phyloP scores from a whole-genome alignment of 2,329 filamentous ascomycete genomes.

The Verticillium isaacii region DNA sequence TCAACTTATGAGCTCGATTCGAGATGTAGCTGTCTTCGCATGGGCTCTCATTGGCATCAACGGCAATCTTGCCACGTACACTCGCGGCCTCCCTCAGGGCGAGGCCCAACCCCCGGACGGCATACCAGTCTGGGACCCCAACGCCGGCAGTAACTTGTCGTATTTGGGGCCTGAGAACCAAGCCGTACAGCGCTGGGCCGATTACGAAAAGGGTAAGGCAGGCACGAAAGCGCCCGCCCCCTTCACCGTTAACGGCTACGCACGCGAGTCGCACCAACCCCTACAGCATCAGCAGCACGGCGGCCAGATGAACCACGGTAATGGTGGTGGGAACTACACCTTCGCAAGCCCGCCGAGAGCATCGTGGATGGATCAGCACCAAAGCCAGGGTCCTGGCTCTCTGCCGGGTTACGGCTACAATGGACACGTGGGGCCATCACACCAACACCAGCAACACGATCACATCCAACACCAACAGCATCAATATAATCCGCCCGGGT shows the following conservation, averaged over 20 bases:
- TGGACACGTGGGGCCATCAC: neutral
- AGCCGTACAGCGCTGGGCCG: conserved; percentile 20
- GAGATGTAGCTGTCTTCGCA: conserved; percentile 82
- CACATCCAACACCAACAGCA: neutral
- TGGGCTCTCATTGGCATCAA: conserved; percentile 82
- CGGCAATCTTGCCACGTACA: conserved; percentile 62
- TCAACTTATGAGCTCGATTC: conserved; percentile 73
- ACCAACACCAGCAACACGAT: neutral
- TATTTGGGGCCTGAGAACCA: conserved; percentile 32
- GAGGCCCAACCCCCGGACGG: conserved; percentile 58
- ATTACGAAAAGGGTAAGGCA: conserved; percentile 11
- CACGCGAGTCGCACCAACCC: neutral
- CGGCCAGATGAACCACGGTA: conserved; percentile 1
- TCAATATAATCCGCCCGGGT: neutral
- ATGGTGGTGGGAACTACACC: neutral
- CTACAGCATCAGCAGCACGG: conserved; percentile 2
- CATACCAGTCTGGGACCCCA: conserved; percentile 55
- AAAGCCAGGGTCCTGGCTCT: neutral
- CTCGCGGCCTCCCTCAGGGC: conserved; percentile 56
- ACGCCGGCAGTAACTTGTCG: conserved; percentile 19
- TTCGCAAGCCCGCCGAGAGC: neutral
- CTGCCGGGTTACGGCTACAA: neutral
- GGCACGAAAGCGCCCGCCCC: neutral
- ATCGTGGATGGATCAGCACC: neutral
- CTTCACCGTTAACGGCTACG: neutral